phyloP scores from a whole-genome alignment of 1,284 basidiomycete genomes.

The Grifola frondosa region DNA sequence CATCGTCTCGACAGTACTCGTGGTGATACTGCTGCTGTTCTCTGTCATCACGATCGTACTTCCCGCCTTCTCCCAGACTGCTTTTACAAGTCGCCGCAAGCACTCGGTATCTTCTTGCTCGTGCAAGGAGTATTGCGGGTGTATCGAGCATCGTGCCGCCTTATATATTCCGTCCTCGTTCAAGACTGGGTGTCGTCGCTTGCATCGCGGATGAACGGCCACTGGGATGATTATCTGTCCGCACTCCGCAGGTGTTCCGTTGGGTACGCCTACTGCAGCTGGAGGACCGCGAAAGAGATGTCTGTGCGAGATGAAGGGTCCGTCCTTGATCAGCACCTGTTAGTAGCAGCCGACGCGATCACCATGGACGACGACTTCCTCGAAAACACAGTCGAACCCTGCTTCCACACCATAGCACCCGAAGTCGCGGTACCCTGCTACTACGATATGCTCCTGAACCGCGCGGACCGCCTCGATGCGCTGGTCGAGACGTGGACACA shows the following conservation, averaged over 20 bases:
- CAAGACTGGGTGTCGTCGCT: too few species aligned
- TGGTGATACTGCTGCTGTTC: conserved; percentile 4
- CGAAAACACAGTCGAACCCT: conserved; percentile 14
- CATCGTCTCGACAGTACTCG: conserved; percentile 2
- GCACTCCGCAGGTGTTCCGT: too few species aligned
- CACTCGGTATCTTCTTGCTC: conserved; percentile 2
- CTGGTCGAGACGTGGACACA: too few species aligned
- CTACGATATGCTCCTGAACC: conserved; percentile 13
- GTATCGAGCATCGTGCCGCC: too few species aligned
- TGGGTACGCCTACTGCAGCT: too few species aligned
- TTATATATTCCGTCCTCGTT: too few species aligned
- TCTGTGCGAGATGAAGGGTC: conserved; percentile 10
- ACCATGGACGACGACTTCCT: conserved; percentile 19
- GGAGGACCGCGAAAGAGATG: conserved; percentile 15
- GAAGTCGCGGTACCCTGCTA: conserved; percentile 9
- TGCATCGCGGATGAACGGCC: too few species aligned
- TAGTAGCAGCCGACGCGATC: conserved; percentile 15
- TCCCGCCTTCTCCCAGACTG: conserved; percentile 5
- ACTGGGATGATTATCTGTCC: too few species aligned
- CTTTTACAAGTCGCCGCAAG: conserved; percentile 12
- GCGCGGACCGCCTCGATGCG: conserved; percentile 17
- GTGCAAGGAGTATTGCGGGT: too few species aligned
- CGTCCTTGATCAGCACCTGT: conserved; percentile 15
- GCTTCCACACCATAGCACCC: conserved; percentile 15
- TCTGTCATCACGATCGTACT: conserved; percentile 4